A percentile compares a stretch with the other conserved stretches of the same genome.
phyloP scores from a whole-genome alignment of 768 basidiomycete species.

The Amanita fuliginea region DNA sequence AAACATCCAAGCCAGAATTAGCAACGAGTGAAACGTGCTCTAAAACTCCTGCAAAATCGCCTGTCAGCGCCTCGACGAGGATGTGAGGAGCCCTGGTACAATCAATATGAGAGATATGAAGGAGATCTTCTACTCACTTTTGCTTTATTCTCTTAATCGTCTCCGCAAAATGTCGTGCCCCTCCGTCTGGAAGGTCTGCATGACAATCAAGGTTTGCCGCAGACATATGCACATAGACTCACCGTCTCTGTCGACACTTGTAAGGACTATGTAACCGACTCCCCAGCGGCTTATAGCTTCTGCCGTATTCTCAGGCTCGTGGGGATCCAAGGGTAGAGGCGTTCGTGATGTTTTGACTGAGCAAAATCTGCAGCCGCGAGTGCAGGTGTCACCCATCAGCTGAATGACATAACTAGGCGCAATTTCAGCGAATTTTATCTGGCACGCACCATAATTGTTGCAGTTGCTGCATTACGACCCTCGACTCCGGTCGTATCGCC shows the following conservation, averaged over 20 bases:
- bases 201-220: slow-evolving; percentile 1
- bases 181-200: slow-evolving; percentile 84
- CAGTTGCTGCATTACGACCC: slow-evolving; percentile 78
- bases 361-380: slow-evolving; percentile 95
- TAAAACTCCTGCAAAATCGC: slow-evolving; percentile 80
- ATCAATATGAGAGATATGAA: not conserved
- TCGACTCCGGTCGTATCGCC: slow-evolving; percentile 53
- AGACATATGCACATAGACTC: slow-evolving; percentile 13
- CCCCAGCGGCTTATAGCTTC: slow-evolving; percentile 99
- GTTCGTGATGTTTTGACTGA: slow-evolving; percentile 88
- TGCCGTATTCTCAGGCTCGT: slow-evolving; percentile 96
- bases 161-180: slow-evolving; percentile 89
- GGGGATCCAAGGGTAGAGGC: slow-evolving; percentile 87
- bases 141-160: slow-evolving; percentile 94
- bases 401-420: slow-evolving; percentile 20
- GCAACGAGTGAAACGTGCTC: slow-evolving; percentile 76
- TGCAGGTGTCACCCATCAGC: slow-evolving; percentile 99
- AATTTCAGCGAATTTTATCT: not conserved
- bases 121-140: slow-evolving; percentile 42
- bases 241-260: slow-evolving; percentile 97
- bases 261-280: slow-evolving; percentile 93
- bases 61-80: slow-evolving; percentile 92
- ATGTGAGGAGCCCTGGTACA: slow-evolving; percentile 77
- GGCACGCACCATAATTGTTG: slow-evolving; percentile 87
- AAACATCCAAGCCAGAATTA: slow-evolving; percentile 90